These are phyloP conservation scores for Mucor indicus DNA, from an alignment of 371 early-diverging fungal genomes.

Conservation along the genomic window DNA sequence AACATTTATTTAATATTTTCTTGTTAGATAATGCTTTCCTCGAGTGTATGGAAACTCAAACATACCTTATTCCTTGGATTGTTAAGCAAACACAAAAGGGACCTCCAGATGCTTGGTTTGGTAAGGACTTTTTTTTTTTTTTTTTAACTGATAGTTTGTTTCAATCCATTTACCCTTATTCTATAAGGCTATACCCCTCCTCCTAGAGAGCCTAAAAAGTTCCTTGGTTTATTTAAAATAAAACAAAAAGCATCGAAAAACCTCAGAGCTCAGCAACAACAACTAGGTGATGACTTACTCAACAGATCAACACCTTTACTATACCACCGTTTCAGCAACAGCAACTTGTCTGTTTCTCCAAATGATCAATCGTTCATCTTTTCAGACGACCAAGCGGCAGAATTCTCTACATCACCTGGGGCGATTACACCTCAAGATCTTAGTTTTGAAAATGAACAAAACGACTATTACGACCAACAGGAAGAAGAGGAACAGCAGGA, in stretches of 20 bases:
- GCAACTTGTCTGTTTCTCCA: conserved; percentile 6
- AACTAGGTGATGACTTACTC: conserved; percentile 9
- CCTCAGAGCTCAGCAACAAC: conserved; percentile 12
- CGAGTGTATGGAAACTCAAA: conserved; percentile 18
- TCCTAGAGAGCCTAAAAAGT: conserved; percentile 17
- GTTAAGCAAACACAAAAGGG: conserved; percentile 26
- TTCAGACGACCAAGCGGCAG: neutral
- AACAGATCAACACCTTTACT: conserved; percentile 7
- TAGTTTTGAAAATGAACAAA: neutral
- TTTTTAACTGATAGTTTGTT: too few species aligned
- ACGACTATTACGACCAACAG: neutral
- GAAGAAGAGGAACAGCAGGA: neutral
- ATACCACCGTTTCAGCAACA: neutral
- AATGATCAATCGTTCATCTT: neutral
- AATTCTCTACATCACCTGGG: conserved; percentile 1
- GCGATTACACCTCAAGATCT: neutral
- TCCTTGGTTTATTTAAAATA: conserved; percentile 24
- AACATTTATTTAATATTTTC: neutral
- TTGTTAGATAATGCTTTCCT: conserved; percentile 15
- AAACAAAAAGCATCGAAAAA: neutral
- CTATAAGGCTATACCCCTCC: conserved; percentile 19
- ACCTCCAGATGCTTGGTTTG: conserved; percentile 27
- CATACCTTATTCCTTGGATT: conserved; percentile 17
- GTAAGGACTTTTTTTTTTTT: neutral
- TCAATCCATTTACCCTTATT: too few species aligned